These are phyloP conservation scores for Vitis amurensis DNA, from an alignment of 164 flowering plant genomes.

Conservation along the genomic window DNA sequence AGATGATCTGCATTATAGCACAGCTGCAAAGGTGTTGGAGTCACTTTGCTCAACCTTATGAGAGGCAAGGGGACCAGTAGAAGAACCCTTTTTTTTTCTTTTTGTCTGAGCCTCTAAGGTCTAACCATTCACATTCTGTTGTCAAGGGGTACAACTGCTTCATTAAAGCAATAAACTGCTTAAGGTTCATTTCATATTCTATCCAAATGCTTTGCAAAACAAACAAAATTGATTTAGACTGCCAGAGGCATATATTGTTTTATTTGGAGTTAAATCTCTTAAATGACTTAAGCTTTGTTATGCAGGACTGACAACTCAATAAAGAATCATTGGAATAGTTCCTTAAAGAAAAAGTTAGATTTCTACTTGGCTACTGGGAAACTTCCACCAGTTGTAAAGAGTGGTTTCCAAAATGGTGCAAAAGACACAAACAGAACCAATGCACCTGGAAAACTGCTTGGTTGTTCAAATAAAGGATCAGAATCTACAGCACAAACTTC, in stretches of 20 bases:
- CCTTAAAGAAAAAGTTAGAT: slow-evolving; percentile 83
- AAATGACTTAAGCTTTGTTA: not conserved
- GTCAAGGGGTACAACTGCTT: too few relatives aligned
- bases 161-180: too few relatives aligned
- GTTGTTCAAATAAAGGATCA: slow-evolving; percentile 35
- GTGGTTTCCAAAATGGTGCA: slow-evolving; percentile 33
- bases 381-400: slow-evolving; percentile 61
- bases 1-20: too few relatives aligned
- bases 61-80: too few relatives aligned
- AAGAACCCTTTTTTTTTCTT: too few relatives aligned
- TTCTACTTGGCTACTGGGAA: slow-evolving; percentile 74
- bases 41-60: too few relatives aligned
- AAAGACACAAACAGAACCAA: slow-evolving; percentile 31
- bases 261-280: not conserved
- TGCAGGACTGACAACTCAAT: slow-evolving; percentile 96
- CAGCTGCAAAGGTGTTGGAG: too few relatives aligned
- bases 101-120: too few relatives aligned
- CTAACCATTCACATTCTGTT: too few relatives aligned
- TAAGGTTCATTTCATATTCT: not conserved
- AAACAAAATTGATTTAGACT: not conserved
- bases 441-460: slow-evolving; percentile 22
- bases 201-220: too few relatives aligned
- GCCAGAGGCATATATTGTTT: not conserved
- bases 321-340: slow-evolving; percentile 99
- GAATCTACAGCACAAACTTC: slow-evolving; percentile 51